phyloP scores from a whole-genome alignment of 805 yeast genomes.

The Schwanniomyces pseudopolymorphus region DNA sequence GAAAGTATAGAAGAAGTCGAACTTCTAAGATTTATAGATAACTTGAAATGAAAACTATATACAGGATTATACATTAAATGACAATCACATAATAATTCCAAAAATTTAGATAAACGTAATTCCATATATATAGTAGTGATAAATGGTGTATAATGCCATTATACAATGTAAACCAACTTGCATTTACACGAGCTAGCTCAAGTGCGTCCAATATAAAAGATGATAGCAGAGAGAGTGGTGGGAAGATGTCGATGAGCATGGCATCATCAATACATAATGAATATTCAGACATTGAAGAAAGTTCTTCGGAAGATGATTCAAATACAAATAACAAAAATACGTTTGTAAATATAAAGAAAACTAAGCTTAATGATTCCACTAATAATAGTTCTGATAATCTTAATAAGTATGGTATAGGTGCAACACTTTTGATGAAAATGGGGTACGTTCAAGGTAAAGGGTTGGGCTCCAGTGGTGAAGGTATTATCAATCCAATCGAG shows the following conservation, averaged over 20 bases:
- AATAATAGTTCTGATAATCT: not conserved
- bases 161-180: constrained; percentile 1
- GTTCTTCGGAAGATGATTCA: constrained; percentile 9
- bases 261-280: constrained; percentile 10
- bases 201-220: not conserved
- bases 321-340: constrained; percentile 4
- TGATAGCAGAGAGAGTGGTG: not conserved
- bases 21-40: constrained; percentile 21
- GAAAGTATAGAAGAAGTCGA: constrained; percentile 19
- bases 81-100: too few relatives aligned
- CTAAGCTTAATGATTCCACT: constrained; percentile 1
- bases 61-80: not conserved
- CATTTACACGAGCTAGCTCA: constrained; percentile 9
- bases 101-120: not conserved
- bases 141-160: not conserved
- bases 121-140: not conserved
- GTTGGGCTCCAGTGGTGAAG: constrained; percentile 69
- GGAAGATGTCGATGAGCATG: constrained; percentile 7
- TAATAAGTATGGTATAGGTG: constrained; percentile 77
- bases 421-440: constrained; percentile 73
- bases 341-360: constrained; percentile 2
- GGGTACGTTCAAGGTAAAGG: constrained; percentile 87
- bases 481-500: constrained; percentile 80
- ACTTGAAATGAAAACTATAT: not conserved
- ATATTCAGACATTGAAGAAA: constrained; percentile 19